These are phyloP conservation scores for Aureobasidium lini DNA, from an alignment of 2,329 filamentous ascomycete species.

Conservation along the genomic window DNA sequence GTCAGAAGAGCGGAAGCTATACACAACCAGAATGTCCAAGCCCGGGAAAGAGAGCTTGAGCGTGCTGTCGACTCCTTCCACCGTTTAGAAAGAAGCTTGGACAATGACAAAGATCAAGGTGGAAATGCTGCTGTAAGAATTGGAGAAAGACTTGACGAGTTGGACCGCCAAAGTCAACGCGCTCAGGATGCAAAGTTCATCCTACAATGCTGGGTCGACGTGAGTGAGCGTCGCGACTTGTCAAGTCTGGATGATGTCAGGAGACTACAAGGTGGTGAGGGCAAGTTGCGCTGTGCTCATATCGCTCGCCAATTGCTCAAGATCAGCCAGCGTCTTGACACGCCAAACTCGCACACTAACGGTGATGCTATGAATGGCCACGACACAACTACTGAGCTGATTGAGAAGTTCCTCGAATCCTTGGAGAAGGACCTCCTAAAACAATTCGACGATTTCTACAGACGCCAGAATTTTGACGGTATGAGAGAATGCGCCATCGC, in stretches of 20 bases:
- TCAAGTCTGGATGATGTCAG: slow-evolving; percentile 83
- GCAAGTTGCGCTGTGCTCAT: slow-evolving; percentile 87
- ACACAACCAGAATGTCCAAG: slow-evolving; percentile 85
- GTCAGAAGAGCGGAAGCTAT: slow-evolving; percentile 87
- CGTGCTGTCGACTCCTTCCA: slow-evolving; percentile 90
- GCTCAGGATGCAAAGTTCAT: slow-evolving; percentile 91
- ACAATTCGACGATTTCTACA: slow-evolving; percentile 96
- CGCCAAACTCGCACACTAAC: slow-evolving; percentile 25
- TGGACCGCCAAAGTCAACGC: slow-evolving; percentile 83
- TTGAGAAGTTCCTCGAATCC: slow-evolving; percentile 95
- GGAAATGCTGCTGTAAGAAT: slow-evolving; percentile 93
- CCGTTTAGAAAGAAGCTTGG: slow-evolving; percentile 72
- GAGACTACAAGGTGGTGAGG: slow-evolving; percentile 75
- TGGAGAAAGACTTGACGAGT: slow-evolving; percentile 84
- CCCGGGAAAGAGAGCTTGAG: slow-evolving; percentile 80
- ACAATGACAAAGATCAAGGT: slow-evolving; percentile 48
- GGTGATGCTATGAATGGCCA: slow-evolving; percentile 22
- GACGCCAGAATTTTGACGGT: slow-evolving; percentile 89
- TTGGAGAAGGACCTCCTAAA: slow-evolving; percentile 90
- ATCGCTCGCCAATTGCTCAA: slow-evolving; percentile 89
- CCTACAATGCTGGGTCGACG: slow-evolving; percentile 94
- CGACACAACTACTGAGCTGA: slow-evolving; percentile 53
- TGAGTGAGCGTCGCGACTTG: slow-evolving; percentile 81
- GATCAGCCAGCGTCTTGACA: slow-evolving; percentile 86
- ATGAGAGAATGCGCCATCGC: slow-evolving; percentile 97